Base-by-base conservation (phyloP, 2,329 filamentous ascomycete species). In the Lomentospora prolificans region DNA sequence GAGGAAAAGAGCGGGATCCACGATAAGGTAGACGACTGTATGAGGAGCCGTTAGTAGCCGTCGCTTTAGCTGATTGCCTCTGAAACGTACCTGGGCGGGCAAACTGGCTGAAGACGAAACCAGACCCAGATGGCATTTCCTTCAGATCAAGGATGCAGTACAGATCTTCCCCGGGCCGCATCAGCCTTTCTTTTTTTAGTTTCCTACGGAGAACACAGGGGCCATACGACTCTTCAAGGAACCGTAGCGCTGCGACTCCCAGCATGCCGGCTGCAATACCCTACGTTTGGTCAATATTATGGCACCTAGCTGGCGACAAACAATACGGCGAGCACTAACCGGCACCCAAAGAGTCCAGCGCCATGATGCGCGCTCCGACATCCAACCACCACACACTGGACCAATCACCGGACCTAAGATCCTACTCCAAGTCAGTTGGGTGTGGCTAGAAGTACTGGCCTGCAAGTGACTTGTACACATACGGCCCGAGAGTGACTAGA, bases 261-360 rank as follows among this genome's bases (percentile, higher is more conserved):
- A 55, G 53, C 19, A 50, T 39, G 25, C 10, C 39, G 2, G 36
- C 53, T 10, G 17, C 17, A 19, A 55, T 55, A 7, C 36, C 53
- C 53, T 55, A 31, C n/a, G 5, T n/a, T n/a, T n/a, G n/a, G n/a
- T n/a, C n/a, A n/a, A n/a, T n/a, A n/a, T n/a, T n/a, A n/a, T n/a
- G n/a, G n/a, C n/a, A n/a, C n/a, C n/a, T 12, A 24, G 30, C n/a
- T 12, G 27, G 17, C 10, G n/a, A 14, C 10, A 36, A 2, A 9
- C 17, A 22, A 19, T 4, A 24, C 5, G 3, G 14, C 25, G 17
- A 31, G 28, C 31, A 53, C 50, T 36, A 39, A 57, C 50, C n/a
- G 55, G 55, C 28, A 57, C 50, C 55, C 50, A 57, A 17, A 33
- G 50, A 50, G 55, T 48, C 55, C 55, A 57, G 14, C 55, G 33